phyloP scores from a whole-genome alignment of 164 flowering plant genomes.

The Vitis cinerea region DNA sequence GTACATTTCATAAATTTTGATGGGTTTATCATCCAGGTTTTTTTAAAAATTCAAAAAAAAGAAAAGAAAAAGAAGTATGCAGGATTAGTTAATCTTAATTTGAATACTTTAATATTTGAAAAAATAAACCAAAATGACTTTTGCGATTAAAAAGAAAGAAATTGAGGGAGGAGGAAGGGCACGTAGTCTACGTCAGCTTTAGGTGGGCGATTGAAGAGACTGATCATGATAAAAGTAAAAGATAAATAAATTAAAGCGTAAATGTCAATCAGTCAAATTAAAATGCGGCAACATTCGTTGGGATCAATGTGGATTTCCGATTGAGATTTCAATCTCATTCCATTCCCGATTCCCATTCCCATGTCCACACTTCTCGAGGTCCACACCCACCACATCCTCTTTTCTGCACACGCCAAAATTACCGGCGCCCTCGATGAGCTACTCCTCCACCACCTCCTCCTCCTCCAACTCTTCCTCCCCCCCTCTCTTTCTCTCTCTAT shows the following conservation, averaged over 20 bases:
- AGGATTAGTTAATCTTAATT: no score
- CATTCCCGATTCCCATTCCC: not conserved
- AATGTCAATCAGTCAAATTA: constrained; percentile 2
- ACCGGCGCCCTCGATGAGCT: constrained; percentile 27
- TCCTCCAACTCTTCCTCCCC: no score
- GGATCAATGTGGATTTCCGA: constrained; percentile 6
- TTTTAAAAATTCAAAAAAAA: no score
- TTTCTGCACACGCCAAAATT: constrained; percentile 18
- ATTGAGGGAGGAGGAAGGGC: not conserved
- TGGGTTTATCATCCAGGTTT: no score
- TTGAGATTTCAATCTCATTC: not conserved
- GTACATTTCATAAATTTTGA: no score
- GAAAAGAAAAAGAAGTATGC: no score
- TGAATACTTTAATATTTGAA: no score
- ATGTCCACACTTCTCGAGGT: constrained; percentile 7
- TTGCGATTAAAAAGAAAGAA: no score
- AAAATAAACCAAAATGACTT: no score
- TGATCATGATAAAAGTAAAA: not conserved
- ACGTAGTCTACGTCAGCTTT: constrained; percentile 12
- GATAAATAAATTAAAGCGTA: no score
- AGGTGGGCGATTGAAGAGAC: constrained; percentile 12
- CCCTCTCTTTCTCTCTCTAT: no score
- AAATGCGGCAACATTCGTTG: not conserved
- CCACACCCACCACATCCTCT: not conserved
- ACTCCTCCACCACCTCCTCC: not conserved